Conservation (phyloP, 768 basidiomycete genomes). For the Tephrocybe sp. region DNA sequence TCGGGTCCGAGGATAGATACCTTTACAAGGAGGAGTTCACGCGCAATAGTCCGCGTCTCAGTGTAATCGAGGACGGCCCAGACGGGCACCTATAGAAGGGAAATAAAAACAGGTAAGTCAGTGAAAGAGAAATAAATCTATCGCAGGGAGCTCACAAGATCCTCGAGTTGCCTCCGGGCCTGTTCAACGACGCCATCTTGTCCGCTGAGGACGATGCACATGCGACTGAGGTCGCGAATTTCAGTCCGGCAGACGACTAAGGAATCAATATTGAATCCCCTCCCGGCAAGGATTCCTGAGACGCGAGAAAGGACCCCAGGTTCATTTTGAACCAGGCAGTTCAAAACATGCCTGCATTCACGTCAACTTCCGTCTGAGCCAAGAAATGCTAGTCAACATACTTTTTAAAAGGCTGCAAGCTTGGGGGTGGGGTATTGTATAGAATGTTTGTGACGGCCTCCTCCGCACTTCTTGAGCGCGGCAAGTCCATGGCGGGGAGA, state of each 20-base stretch:
- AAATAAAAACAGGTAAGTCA: conserved; percentile 1
- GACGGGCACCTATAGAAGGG: conserved; percentile 98
- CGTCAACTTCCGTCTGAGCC: background rate
- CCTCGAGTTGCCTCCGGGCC: conserved; percentile 92
- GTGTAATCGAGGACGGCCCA: conserved; percentile 99
- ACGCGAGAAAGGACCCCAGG: conserved; percentile 99
- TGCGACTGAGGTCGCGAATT: conserved; percentile 93
- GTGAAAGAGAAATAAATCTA: background rate
- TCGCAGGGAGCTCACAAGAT: conserved; percentile 64
- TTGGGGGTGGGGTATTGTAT: conserved; percentile 94
- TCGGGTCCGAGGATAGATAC: conserved; percentile 97
- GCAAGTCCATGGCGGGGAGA: conserved; percentile 83
- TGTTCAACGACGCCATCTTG: conserved; percentile 99
- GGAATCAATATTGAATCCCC: conserved; percentile 99
- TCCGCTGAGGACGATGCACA: conserved; percentile 96
- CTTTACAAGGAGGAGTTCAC: conserved; percentile 94
- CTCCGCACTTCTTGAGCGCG: conserved; percentile 81
- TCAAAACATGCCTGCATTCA: conserved; percentile 78
- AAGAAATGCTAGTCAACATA: conserved; percentile 31
- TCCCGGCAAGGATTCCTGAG: conserved; percentile 93
- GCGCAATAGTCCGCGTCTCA: conserved; percentile 84
- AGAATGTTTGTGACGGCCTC: conserved; percentile 98
- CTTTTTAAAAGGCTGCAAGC: conserved; percentile 92
- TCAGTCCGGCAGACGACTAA: conserved; percentile 98
- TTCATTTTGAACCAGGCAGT: conserved; percentile 99